phyloP scores from a whole-genome alignment of 1,139 yeast species.

The Candida anutae region DNA sequence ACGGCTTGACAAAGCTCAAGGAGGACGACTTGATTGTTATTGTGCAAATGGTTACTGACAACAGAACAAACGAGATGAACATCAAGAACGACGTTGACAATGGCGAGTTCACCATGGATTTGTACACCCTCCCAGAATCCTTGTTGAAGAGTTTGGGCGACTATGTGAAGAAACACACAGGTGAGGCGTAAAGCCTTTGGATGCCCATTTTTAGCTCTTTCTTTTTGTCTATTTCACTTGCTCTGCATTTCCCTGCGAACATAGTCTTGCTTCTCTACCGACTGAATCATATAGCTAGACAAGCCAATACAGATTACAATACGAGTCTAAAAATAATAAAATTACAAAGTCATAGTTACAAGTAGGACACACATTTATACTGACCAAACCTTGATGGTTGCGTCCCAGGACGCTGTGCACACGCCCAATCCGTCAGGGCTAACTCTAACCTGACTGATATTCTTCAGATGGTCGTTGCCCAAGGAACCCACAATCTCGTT shows the following conservation, averaged over 20 bases:
- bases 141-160: slow-evolving; percentile 92
- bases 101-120: slow-evolving; percentile 96
- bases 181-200: slow-evolving; percentile 20
- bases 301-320: neutral
- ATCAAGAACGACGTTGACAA: slow-evolving; percentile 93
- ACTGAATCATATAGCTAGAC: neutral
- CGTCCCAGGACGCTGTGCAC: slow-evolving; percentile 68
- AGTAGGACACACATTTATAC: slow-evolving; percentile 10
- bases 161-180: slow-evolving; percentile 67
- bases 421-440: slow-evolving; percentile 72
- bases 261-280: neutral
- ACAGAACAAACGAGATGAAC: slow-evolving; percentile 91
- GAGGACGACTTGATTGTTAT: slow-evolving; percentile 93
- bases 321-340: slow-evolving; percentile 1
- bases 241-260: too few species aligned
- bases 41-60: slow-evolving; percentile 96
- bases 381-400: slow-evolving; percentile 60
- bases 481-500: slow-evolving; percentile 56
- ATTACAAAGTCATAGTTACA: neutral
- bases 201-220: too few species aligned
- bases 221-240: too few species aligned
- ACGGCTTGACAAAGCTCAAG: slow-evolving; percentile 75
- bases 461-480: slow-evolving; percentile 48
- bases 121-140: slow-evolving; percentile 88
- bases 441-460: slow-evolving; percentile 56